Base-by-base conservation (phyloP, 208 protist genomes). In the Leptomonas pyrrhocoris region DNA sequence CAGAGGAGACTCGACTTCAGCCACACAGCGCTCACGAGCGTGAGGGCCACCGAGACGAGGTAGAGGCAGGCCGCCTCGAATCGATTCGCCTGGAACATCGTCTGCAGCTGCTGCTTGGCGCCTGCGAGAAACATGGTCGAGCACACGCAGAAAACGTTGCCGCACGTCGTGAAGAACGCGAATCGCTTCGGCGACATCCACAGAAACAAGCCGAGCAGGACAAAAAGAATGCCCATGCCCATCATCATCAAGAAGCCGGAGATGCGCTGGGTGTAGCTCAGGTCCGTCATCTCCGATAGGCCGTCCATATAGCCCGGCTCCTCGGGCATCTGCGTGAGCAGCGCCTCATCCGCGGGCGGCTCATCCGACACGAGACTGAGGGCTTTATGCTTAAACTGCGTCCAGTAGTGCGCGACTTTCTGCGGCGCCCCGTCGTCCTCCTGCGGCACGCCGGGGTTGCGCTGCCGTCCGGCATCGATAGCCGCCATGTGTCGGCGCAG, bases 61-160 rank as follows among this genome's bases (percentile, higher is more conserved):
- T 94, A 97, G 15, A 96, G 27, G 30, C 76, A 76, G 30, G 86
- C 85, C 2, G 91, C 91, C 57, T 92, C 77, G 31, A 92, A 73
- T 12, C 92, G 81, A 55, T 89, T 90, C 25, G 88, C 77, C 58
- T 89, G 71, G 59, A 96, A 95, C 77, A 98, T 94, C 57, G 65
- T 83, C 12, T 70, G 58, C n/a, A 97, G 42, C 68, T 97, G 93
- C 42, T 83, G 63, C 18, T 56, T 16, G 13, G 86, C 62, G 7
- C 94, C 94, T 21, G 96, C 89, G n/a, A 98, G 79, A 71, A 98
- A 95, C 13, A 83, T 86, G n/a, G 90, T 96, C 21, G 90, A 93
- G 43, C 56, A 85, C 6, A 97, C 40, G 40, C 84, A 92, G 69
- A 96, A 93, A 5, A 96, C 13, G 69, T 96, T 97, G 19, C 92